Evolutionary conservation across 768 basidiomycete species (phyloP).

Genomic region (Hypholoma fasciculare): DNA sequence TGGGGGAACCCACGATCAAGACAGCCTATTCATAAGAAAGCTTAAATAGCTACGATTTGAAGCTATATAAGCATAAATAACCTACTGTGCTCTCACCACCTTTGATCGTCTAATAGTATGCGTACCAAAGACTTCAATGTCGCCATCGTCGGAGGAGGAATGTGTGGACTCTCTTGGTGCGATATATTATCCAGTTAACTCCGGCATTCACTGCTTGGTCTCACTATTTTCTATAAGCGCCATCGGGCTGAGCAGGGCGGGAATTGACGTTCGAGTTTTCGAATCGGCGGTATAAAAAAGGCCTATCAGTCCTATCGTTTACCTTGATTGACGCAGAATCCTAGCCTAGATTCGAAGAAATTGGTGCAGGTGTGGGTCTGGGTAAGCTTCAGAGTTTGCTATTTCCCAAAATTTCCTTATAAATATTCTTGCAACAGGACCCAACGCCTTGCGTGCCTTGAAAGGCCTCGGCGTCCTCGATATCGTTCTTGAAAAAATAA

Average conservation of each 20-base stretch:
- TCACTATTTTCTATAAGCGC: constrained; percentile 30
- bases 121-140: constrained; percentile 37
- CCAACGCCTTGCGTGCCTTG: constrained; percentile 49
- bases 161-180: constrained; percentile 49
- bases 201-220: not conserved
- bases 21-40: not conserved
- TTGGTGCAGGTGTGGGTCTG: constrained; percentile 56
- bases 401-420: not conserved
- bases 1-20: not conserved
- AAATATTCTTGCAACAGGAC: constrained; percentile 30
- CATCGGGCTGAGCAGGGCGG: constrained; percentile 38
- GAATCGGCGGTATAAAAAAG: constrained; percentile 48
- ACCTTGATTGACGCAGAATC: not conserved
- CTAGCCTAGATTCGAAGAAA: constrained; percentile 48
- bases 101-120: not conserved
- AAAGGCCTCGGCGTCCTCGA: constrained; percentile 44
- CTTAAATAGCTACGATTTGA: no score
- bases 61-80: no score
- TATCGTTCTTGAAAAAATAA: constrained; percentile 36
- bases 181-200: not conserved
- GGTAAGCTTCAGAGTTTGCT: constrained; percentile 28
- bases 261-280: constrained; percentile 49
- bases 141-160: constrained; percentile 57
- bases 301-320: no score
- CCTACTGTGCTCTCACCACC: not conserved